Percentiles rank a stretch among this genome's conserved stretches.
Evolutionary conservation across 192 early-diverging fungal genomes (phyloP).

Genomic region (Podila clonocystis): DNA sequence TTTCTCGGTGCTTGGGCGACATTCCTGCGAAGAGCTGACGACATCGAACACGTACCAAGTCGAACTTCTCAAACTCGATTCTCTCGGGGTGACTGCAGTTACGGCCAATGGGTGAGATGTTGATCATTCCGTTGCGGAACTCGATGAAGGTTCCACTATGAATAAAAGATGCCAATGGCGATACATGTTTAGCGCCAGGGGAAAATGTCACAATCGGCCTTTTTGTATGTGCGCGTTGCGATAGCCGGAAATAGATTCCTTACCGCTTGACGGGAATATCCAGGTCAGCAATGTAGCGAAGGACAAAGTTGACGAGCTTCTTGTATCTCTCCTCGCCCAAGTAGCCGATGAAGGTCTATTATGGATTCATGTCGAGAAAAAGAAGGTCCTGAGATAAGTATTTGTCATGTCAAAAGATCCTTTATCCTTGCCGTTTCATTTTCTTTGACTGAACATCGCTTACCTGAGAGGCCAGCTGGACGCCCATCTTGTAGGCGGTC

Average conservation of each 20-base stretch:
- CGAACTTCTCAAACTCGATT: slow-evolving; percentile 91
- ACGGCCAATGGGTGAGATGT: slow-evolving; percentile 96
- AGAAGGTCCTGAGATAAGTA: too few relatives aligned
- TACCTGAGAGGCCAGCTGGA: slow-evolving; percentile 75
- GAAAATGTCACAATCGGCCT: not conserved
- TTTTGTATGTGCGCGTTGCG: not conserved
- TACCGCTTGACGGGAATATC: slow-evolving; percentile 95
- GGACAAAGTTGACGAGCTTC: slow-evolving; percentile 91
- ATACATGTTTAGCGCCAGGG: not conserved
- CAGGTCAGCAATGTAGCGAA: slow-evolving; percentile 94
- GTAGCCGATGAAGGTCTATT: slow-evolving; percentile 89
- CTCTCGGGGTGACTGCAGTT: slow-evolving; percentile 92
- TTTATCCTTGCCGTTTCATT: not conserved
- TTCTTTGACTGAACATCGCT: not conserved
- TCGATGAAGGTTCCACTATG: slow-evolving; percentile 95
- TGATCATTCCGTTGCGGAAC: slow-evolving; percentile 99
- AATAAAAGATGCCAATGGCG: not conserved
- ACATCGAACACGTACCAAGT: slow-evolving; percentile 63
- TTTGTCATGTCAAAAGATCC: too few relatives aligned
- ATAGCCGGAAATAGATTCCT: not conserved
- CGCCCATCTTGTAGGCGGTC: slow-evolving; percentile 86
- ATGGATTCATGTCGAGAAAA: too few relatives aligned
- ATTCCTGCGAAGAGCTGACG: not conserved
- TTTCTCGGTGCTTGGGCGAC: not conserved
- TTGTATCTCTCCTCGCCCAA: slow-evolving; percentile 95